A percentile compares a stretch with the other conserved stretches of the same genome.
These are phyloP conservation scores for Lachnellula subtilissima DNA, from an alignment of 2,329 filamentous ascomycete genomes.

Conservation along the genomic window DNA sequence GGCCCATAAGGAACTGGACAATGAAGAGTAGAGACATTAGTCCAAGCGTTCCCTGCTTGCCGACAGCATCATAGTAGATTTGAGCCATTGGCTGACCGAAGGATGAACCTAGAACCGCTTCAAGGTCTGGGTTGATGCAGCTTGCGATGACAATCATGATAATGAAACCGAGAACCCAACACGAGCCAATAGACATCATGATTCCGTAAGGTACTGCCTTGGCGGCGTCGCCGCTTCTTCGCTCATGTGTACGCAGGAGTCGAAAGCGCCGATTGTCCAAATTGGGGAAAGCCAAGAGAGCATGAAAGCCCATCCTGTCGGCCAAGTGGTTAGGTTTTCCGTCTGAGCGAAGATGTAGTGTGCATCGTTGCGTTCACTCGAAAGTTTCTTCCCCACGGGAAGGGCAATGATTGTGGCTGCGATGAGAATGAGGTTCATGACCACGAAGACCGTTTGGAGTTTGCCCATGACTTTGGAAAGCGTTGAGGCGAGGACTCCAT, in stretches of 20 bases:
- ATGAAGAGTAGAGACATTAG: conserved; percentile 56
- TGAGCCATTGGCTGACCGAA: conserved; percentile 53
- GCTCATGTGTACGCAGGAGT: conserved; percentile 54
- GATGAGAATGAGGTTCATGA: conserved; percentile 52
- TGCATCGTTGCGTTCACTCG: conserved; percentile 36
- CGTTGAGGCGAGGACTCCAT: conserved; percentile 49
- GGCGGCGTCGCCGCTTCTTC: conserved; percentile 56
- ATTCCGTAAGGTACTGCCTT: conserved; percentile 57
- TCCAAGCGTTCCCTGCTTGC: conserved; percentile 53
- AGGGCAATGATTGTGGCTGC: conserved; percentile 51
- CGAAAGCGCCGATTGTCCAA: conserved; percentile 56
- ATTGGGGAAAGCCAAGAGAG: conserved; percentile 57
- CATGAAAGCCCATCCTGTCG: conserved; percentile 54
- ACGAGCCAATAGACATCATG: conserved; percentile 50
- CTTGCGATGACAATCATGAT: conserved; percentile 53
- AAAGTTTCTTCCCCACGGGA: conserved; percentile 42
- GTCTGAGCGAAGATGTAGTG: conserved; percentile 52
- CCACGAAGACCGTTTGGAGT: conserved; percentile 52
- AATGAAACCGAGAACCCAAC: conserved; percentile 53
- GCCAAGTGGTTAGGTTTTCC: conserved; percentile 55
- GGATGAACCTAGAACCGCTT: conserved; percentile 40
- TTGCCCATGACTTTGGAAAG: conserved; percentile 53
- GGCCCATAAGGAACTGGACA: conserved; percentile 58
- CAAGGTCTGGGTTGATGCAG: conserved; percentile 49
- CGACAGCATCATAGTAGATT: conserved; percentile 57